Evolutionary conservation across 441 rosid genomes (phyloP).

Genomic region (Melastoma candidum): DNA sequence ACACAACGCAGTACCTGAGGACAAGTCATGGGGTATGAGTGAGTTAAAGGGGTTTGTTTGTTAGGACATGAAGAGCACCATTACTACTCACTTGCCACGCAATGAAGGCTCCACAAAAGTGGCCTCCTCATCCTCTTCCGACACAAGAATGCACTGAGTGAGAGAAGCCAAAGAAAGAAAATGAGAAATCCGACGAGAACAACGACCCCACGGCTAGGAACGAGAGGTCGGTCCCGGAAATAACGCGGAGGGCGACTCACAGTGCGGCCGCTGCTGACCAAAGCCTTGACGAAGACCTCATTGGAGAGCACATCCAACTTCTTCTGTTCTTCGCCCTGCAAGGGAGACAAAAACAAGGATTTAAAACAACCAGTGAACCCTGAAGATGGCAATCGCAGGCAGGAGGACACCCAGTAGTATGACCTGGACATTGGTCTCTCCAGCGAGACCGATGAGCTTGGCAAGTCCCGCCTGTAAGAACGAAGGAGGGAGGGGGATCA

Average conservation of each 20-base stretch:
- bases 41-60: background rate
- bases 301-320: slow-evolving; percentile 92
- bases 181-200: slow-evolving; percentile 6
- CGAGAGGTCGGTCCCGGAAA: background rate
- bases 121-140: slow-evolving; percentile 96
- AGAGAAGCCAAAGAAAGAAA: no score
- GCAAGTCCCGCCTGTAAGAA: slow-evolving; percentile 89
- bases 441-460: slow-evolving; percentile 89
- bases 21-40: background rate
- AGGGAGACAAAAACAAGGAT: background rate
- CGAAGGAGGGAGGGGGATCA: background rate
- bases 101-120: slow-evolving; percentile 61
- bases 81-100: slow-evolving; percentile 61
- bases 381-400: background rate
- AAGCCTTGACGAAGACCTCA: slow-evolving; percentile 87
- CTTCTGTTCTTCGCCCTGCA: slow-evolving; percentile 96
- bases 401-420: slow-evolving; percentile 8
- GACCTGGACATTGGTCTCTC: slow-evolving; percentile 92
- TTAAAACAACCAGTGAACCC: no score
- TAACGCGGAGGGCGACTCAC: slow-evolving; percentile 30
- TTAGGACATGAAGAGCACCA: background rate
- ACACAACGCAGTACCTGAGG: slow-evolving; percentile 79
- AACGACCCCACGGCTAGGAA: no score
- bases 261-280: slow-evolving; percentile 94
- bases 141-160: slow-evolving; percentile 81